Evolutionary conservation across 352 stramenopile species (phyloP), one percentile per base, ranked within the genome.

Genomic region (Lagenidium giganteum): DNA sequence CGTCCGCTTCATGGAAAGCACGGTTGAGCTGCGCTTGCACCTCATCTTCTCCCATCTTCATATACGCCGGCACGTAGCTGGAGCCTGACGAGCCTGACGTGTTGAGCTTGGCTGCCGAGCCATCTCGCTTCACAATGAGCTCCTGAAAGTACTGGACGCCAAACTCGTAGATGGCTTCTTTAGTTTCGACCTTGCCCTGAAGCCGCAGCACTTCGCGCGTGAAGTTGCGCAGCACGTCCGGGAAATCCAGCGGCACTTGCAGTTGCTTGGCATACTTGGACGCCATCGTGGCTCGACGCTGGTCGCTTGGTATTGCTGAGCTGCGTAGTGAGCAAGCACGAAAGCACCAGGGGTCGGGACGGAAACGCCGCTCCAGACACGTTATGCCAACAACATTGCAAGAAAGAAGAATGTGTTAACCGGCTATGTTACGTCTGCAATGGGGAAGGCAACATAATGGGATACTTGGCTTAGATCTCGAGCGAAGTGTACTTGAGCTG

Each of bases 201-300:
- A 80, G 71, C 16, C 82, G 77, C 42, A 95, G 50, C 30, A 91
- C 71, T 30, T 95, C 82, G 20, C 83, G 79, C 14, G 83, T 68
- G 40, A 95, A 87, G 33, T 68, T 70, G 18, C 76, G 73, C 48
- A 95, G 48, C 28, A 90, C 46, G 18, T 86, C 74, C 8, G 77
- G 75, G 33, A 95, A 92, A 12, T 82, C 73, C 5, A 41, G 43
- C 17, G 80, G 82, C 34, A 93, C 61, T 33, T 85, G 72, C 40
- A 93, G 72, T 13, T 68, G 61, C 61, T 93, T 93, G 29, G 81
- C 74, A 24, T 92, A 93, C 59, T 85, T 88, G 45, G 77, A 91
- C 27, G 83, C 73, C 77, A 95, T 92, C 8, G 13, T 48, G 25
- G 21, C 21, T n/a, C n/a, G n/a, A n/a, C n/a, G n/a, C n/a, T n/a